Percentiles rank a stretch among this genome's conserved stretches.
These are phyloP conservation scores for Tolypocladium tropicale DNA, from an alignment of 2,329 filamentous ascomycete genomes.

Conservation along the genomic window DNA sequence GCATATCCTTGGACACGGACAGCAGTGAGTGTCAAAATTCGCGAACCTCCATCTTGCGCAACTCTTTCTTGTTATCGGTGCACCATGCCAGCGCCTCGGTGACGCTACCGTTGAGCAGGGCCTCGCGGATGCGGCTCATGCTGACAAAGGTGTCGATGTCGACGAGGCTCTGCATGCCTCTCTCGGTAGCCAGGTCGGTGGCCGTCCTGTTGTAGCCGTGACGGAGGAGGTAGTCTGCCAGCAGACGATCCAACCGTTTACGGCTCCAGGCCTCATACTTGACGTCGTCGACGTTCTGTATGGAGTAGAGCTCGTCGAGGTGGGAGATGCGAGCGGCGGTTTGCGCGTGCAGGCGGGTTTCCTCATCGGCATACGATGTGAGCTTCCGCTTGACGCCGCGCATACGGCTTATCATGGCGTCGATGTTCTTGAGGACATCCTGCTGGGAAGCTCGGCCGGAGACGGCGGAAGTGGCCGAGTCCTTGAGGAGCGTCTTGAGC, in stretches of 20 bases:
- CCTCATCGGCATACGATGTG: conserved; percentile 64
- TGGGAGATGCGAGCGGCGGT: conserved; percentile 69
- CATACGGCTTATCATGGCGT: conserved; percentile 77
- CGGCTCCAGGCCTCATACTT: conserved; percentile 90
- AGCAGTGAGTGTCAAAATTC: neutral
- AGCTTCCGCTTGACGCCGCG: conserved; percentile 84
- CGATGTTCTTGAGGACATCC: conserved; percentile 69
- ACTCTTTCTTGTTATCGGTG: conserved; percentile 80
- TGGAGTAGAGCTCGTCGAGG: conserved; percentile 68
- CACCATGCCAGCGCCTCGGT: conserved; percentile 83
- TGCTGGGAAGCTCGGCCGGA: conserved; percentile 51
- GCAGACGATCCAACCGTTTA: conserved; percentile 66
- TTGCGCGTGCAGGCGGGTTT: conserved; percentile 64
- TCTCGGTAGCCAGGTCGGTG: conserved; percentile 60
- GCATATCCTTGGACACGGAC: conserved; percentile 1
- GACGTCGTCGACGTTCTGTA: conserved; percentile 77
- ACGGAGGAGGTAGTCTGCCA: conserved; percentile 88
- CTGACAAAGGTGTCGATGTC: conserved; percentile 82
- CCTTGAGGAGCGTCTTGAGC: conserved; percentile 50
- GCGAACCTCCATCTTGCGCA: conserved; percentile 74
- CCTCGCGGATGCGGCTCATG: conserved; percentile 68
- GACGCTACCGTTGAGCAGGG: conserved; percentile 59
- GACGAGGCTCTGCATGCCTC: conserved; percentile 69
- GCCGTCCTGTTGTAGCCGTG: conserved; percentile 76
- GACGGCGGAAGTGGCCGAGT: conserved; percentile 56